phyloP scores from a whole-genome alignment of 495 filamentous ascomycete genomes.

The Penicillium roqueforti region DNA sequence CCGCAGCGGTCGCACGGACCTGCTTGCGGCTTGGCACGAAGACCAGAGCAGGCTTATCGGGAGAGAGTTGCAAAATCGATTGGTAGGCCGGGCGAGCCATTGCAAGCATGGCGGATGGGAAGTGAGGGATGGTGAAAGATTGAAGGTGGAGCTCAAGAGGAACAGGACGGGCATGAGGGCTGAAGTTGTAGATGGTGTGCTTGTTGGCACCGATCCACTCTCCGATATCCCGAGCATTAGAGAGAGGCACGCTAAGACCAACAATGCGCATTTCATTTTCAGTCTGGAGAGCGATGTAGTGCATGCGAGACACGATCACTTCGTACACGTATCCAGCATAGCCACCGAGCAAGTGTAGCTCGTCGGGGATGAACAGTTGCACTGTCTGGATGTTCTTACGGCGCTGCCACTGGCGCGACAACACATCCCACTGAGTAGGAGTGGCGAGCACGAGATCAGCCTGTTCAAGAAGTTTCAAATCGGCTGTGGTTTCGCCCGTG shows the following conservation, averaged over 20 bases:
- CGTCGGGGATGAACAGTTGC: conserved; percentile 90
- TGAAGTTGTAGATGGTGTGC: conserved; percentile 98
- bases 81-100: conserved; percentile 94
- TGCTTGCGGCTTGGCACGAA: conserved; percentile 95
- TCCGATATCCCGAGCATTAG: conserved; percentile 87
- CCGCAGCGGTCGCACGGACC: conserved; percentile 80
- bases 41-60: conserved; percentile 82
- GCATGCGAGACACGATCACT: conserved; percentile 94
- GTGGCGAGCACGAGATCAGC: conserved; percentile 93
- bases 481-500: conserved; percentile 86
- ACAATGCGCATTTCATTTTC: conserved; percentile 82
- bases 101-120: conserved; percentile 94
- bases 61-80: conserved; percentile 76
- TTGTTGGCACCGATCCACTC: conserved; percentile 99
- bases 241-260: conserved; percentile 85
- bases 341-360: conserved; percentile 94
- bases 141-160: conserved; percentile 94
- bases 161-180: conserved; percentile 78
- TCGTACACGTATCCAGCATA: conserved; percentile 89
- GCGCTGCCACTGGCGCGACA: conserved; percentile 93
- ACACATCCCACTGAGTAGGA: conserved; percentile 88
- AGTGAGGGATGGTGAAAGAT: conserved; percentile 92
- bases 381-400: conserved; percentile 92
- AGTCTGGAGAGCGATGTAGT: conserved; percentile 86
- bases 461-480: conserved; percentile 81